Evolutionary conservation across 1,284 basidiomycete genomes (phyloP).

Genomic region (Cryptococcus sp.): DNA sequence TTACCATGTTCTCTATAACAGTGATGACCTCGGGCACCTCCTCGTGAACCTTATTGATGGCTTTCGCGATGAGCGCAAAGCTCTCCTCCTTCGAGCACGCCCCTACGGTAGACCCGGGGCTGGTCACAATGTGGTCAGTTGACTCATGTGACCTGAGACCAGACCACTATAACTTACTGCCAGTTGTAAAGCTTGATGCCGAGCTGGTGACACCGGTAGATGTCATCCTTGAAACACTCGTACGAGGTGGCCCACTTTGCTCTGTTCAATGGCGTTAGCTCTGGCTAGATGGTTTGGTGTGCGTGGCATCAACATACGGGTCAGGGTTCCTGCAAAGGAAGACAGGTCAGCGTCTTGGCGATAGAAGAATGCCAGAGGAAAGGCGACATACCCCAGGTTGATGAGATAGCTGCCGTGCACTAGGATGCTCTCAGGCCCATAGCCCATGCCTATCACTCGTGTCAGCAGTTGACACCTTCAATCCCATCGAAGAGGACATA

Average conservation of each 20-base stretch:
- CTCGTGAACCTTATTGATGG: constrained; percentile 71
- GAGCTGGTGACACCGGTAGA: constrained; percentile 73
- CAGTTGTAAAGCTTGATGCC: constrained; percentile 77
- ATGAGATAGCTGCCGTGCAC: constrained; percentile 83
- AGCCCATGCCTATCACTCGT: constrained; percentile 53
- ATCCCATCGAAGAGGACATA: constrained; percentile 14
- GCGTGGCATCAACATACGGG: constrained; percentile 52
- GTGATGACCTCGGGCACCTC: constrained; percentile 63
- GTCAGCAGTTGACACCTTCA: neutral
- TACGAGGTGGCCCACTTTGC: constrained; percentile 73
- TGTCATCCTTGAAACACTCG: constrained; percentile 76
- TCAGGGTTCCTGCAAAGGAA: constrained; percentile 60
- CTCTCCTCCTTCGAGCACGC: constrained; percentile 61
- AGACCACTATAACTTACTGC: constrained; percentile 58
- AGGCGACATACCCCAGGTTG: constrained; percentile 59
- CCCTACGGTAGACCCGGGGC: constrained; percentile 77
- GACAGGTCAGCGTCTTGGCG: constrained; percentile 3
- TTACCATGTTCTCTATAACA: constrained; percentile 81
- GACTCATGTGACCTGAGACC: neutral
- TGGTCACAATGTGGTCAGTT: constrained; percentile 35
- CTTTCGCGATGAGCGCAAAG: constrained; percentile 65
- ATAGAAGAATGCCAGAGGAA: neutral
- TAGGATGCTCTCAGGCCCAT: constrained; percentile 60
- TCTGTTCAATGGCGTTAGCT: constrained; percentile 45
- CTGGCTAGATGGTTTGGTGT: neutral